Base-by-base conservation (phyloP, 108 stramenopile species). In the Fragilaria radians region DNA sequence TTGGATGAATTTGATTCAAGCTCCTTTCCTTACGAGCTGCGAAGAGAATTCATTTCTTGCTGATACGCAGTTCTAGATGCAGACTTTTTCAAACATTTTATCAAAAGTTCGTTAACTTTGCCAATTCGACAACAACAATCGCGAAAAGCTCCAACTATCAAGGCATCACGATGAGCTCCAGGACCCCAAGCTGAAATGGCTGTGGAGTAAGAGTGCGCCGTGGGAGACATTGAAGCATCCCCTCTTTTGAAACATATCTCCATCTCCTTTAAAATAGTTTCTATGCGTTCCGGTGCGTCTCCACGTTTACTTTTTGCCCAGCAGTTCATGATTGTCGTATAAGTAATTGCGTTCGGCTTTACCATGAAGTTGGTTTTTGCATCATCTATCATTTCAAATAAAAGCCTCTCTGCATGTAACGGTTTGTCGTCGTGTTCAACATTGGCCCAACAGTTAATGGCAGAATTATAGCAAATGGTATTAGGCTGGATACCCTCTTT, bases 181-280 rank as follows among this genome's bases (percentile, higher is more conserved):
- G 31, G 31, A 23, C 82, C 77, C 28, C 80, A 53, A 11, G 84
- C 79, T 19, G 22, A 27, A 3, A 61, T 19, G 29, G 49, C 60
- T 49, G 60, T 50, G 28, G 26, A 26, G 11, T 61, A 61, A 3
- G 46, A 32, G 17, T 25, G 18, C 21, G 46, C 47, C 18, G 48
- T 61, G 19, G 60, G 60, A n/a, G 18, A n/a, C 3, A 61, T 5
- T 22, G 19, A 19, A 33, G 21, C 19, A 19, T 57, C 25, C 21
- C 55, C 55, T 23, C 3, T n/a, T 18, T 57, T 36, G 1, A 19
- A 3, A 5, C 61, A 51, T 3, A 29, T 46, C 53, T 57, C 52
- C 59, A 66, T 58, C 23, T 50, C 46, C 21, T 58, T 17, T 5
- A 66, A 22, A 32, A 66, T 66, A 21, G 65, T 57, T 22, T 57